Evolutionary conservation across 257 asterid genomes (phyloP), one percentile per base, ranked within the genome.

Genomic region (Sherardia arvensis): DNA sequence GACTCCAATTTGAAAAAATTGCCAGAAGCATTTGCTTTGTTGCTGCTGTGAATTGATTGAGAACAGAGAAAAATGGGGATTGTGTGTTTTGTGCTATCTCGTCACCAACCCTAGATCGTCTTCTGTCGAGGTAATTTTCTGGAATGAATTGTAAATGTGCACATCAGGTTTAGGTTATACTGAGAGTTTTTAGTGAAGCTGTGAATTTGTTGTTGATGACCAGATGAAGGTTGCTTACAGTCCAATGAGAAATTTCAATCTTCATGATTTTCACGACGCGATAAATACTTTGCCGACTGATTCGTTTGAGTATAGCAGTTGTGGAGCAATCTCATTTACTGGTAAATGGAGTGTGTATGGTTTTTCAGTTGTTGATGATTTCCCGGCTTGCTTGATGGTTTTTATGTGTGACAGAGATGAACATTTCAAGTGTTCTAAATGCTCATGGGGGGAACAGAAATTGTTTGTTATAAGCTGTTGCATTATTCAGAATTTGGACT

Each of bases 151-250:
- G 17, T 22, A 51, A 21, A 54, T 23, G n/a, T 54, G 14, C 30
- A 54, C 18, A 54, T 54, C n/a, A 1, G 15, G 29, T 53, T 1
- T 12, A 4, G 0, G 30, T 25, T 25, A 66, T 29, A 62, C 25
- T 29, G 28, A 58, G 45, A 43, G 45, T 30, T 32, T 57, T 5
- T 1, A 23, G 45, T 14, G 5, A 8, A 18, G n/a, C n/a, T 34
- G 22, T 7, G n/a, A 32, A 34, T 40, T 26, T 8, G 15, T 54
- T 8, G 34, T 32, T 74, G 61, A 58, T 78, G 47, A 59, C 65
- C 89, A 91, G 98, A 79, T 88, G 79, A 88, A 80, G 90, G 78
- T 84, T 69, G 98, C 88, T 49, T 91, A 88, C 82, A 81, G 83
- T 70, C 89, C 98, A 51, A 84, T 78, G 25, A 90, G 85, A 69